phyloP scores from a whole-genome alignment of 768 basidiomycete genomes.

The Auricularia cornea region DNA sequence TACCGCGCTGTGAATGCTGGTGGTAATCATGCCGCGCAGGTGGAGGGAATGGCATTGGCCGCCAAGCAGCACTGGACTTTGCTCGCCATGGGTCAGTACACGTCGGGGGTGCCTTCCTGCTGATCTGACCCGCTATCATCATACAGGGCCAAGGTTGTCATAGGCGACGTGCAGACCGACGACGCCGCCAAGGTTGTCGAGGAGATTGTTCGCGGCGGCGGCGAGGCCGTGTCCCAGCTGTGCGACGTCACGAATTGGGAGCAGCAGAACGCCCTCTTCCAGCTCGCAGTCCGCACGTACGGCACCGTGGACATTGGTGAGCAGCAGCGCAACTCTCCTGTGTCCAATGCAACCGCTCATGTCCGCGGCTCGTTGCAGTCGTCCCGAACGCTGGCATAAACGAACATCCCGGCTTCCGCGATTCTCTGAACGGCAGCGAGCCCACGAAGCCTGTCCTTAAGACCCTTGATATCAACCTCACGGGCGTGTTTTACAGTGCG shows the following conservation, averaged over 20 bases:
- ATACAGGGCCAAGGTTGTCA: slow-evolving; percentile 40
- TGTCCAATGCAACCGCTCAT: neutral
- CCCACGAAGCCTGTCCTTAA: slow-evolving; percentile 35
- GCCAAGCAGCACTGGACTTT: slow-evolving; percentile 41
- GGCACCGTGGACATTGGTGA: slow-evolving; percentile 44
- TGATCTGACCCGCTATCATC: too few species aligned
- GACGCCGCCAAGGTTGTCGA: slow-evolving; percentile 33
- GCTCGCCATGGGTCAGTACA: slow-evolving; percentile 40
- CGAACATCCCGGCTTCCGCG: neutral
- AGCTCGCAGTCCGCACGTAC: slow-evolving; percentile 36
- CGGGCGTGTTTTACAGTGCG: slow-evolving; percentile 2
- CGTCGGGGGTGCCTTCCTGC: too few species aligned
- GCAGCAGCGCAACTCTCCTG: slow-evolving; percentile 10
- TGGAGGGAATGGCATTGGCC: slow-evolving; percentile 47
- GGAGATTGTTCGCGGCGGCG: slow-evolving; percentile 34
- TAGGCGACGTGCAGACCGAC: slow-evolving; percentile 41
- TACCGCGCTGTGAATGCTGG: neutral
- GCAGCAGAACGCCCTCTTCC: slow-evolving; percentile 44
- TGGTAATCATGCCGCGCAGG: slow-evolving; percentile 28
- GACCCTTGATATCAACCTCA: slow-evolving; percentile 33
- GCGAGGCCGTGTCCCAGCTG: slow-evolving; percentile 32
- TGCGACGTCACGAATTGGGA: slow-evolving; percentile 51
- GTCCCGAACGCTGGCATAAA: neutral
- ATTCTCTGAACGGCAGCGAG: neutral
- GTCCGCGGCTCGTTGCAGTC: neutral